These are phyloP conservation scores for Tetracladium marchalianum DNA, from an alignment of 495 filamentous ascomycete species.

Conservation along the genomic window DNA sequence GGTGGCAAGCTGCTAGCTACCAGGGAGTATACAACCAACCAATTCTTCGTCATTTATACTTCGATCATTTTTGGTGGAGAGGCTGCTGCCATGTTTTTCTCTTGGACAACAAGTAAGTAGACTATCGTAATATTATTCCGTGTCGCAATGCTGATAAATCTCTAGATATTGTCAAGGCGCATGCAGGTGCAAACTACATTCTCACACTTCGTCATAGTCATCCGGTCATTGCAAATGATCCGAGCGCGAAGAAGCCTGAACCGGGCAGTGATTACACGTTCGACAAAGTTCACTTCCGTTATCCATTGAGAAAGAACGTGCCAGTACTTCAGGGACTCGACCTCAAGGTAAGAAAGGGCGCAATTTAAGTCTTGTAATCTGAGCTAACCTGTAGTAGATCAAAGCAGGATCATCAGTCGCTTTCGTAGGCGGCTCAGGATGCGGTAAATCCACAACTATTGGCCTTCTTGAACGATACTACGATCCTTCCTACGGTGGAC, in stretches of 20 bases:
- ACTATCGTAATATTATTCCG: slow-evolving; percentile 46
- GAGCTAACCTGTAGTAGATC: slow-evolving; percentile 42
- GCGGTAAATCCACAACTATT: slow-evolving; percentile 54
- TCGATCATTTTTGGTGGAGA: slow-evolving; percentile 39
- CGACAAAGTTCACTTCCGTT: background rate
- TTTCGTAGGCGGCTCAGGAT: slow-evolving; percentile 50
- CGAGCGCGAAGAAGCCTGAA: slow-evolving; percentile 31
- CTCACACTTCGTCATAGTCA: slow-evolving; percentile 47
- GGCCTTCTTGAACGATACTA: slow-evolving; percentile 52
- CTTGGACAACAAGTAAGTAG: slow-evolving; percentile 43
- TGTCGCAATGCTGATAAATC: slow-evolving; percentile 1
- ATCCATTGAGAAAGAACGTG: background rate
- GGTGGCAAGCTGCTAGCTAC: slow-evolving; percentile 43
- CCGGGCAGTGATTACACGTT: slow-evolving; percentile 28
- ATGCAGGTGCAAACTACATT: slow-evolving; percentile 43
- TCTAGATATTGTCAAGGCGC: slow-evolving; percentile 22
- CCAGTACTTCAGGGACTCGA: background rate
- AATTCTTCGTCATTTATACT: slow-evolving; percentile 57
- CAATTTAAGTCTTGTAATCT: slow-evolving; percentile 27
- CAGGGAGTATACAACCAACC: slow-evolving; percentile 43
- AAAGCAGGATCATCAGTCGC: slow-evolving; percentile 47
- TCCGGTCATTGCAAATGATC: slow-evolving; percentile 11
- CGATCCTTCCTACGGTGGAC: slow-evolving; percentile 29
- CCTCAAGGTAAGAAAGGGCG: background rate
- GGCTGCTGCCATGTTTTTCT: slow-evolving; percentile 2